These are phyloP conservation scores for Diaporthe citrichinensis DNA, from an alignment of 2,329 filamentous ascomycete genomes.

Conservation along the genomic window DNA sequence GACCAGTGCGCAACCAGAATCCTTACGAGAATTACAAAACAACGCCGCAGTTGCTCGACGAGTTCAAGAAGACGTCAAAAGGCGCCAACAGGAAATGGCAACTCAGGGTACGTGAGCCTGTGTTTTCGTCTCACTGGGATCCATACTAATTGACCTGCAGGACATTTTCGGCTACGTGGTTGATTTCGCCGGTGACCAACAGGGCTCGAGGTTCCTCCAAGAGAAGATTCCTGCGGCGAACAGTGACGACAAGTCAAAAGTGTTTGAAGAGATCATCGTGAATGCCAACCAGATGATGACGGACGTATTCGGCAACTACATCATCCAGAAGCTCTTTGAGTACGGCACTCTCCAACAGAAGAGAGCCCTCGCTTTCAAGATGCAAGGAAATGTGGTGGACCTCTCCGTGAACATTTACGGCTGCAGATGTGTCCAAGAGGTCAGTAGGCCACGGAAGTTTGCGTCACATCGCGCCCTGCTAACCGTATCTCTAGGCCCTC, in stretches of 20 bases:
- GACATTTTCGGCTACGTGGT: slow-evolving; percentile 91
- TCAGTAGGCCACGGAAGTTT: slow-evolving; percentile 53
- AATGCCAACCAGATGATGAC: slow-evolving; percentile 93
- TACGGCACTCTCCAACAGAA: slow-evolving; percentile 96
- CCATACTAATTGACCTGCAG: slow-evolving; percentile 51
- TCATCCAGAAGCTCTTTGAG: slow-evolving; percentile 98
- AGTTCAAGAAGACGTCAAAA: slow-evolving; percentile 83
- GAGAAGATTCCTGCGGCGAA: slow-evolving; percentile 92
- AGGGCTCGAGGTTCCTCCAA: slow-evolving; percentile 96
- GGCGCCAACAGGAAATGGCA: slow-evolving; percentile 78
- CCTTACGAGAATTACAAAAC: slow-evolving; percentile 61
- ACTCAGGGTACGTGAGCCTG: slow-evolving; percentile 70
- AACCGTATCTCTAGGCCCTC: slow-evolving; percentile 72
- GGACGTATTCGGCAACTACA: slow-evolving; percentile 98
- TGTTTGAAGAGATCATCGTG: slow-evolving; percentile 88
- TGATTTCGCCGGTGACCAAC: slow-evolving; percentile 95
- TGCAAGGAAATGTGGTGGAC: slow-evolving; percentile 86
- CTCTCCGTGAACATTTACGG: slow-evolving; percentile 92
- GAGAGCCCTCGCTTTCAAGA: slow-evolving; percentile 84
- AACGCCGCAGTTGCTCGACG: slow-evolving; percentile 72
- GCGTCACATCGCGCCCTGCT: slow-evolving; percentile 25
- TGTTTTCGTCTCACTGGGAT: background rate
- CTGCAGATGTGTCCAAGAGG: slow-evolving; percentile 96
- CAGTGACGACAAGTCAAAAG: slow-evolving; percentile 92
- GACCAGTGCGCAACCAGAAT: slow-evolving; percentile 56